Base-by-base conservation (phyloP, 805 yeast species). In the Kuraishia hungarica region DNA sequence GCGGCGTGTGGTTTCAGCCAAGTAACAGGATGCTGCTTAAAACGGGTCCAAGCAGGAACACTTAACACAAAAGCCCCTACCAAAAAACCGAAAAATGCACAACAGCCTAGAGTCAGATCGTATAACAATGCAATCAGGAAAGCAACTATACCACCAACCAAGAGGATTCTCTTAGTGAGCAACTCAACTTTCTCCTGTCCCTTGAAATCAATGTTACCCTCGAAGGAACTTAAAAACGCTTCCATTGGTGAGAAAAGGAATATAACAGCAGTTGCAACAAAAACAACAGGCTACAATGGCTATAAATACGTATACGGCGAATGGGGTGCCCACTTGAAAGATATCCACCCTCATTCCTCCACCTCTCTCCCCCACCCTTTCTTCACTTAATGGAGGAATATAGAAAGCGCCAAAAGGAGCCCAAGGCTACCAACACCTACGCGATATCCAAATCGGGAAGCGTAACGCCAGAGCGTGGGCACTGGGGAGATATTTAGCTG, bases 1-100 rank as follows among this genome's bases (percentile, higher is more conserved):
- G 50, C 57, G 47, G 47, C 60, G 48, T 11, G 43, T 53, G 43
- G 60, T 50, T 64, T 60, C 39, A 80, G 72, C 82, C 84, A 86
- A 60, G 64, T 66, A 26, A 75, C 69, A 39, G 80, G 80, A 56
- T 78, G 66, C 60, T 72, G 70, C 53, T 74, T 84, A 64, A 79
- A 87, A 7, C 66, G 59, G 2, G 85, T 76, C 75, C 84, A 87
- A 24, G 86, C 77, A 29, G 90, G 89, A 21, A 82, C 69, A 2
- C 76, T 77, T 4, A 76, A 61, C 5, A 77, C 54, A 11, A 72
- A 55, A 1, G 75, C 63, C 2, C 73, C 26, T 1, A 70, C 35
- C 20, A 73, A 60, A 22, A 74, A 64, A 11, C 67, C 67, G 11
- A 66, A 72, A 64, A 79, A 79, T 13, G 73, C 60, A 53, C 67